phyloP scores from a whole-genome alignment of 2,329 filamentous ascomycete genomes.

The Botryosphaeria dothidea region DNA sequence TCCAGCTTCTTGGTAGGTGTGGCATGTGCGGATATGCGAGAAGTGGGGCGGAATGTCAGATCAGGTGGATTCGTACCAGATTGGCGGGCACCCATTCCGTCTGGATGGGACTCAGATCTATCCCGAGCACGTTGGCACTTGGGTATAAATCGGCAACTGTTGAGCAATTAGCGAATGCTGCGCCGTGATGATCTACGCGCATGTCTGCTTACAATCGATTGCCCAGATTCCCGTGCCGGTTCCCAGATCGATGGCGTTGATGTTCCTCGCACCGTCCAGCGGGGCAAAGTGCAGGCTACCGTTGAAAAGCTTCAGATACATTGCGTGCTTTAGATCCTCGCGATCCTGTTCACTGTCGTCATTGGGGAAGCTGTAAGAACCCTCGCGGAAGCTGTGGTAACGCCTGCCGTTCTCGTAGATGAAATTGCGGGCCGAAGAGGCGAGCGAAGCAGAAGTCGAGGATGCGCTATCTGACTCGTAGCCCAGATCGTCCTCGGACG shows the following conservation, averaged over 20 bases:
- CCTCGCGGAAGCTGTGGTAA: conserved; percentile 59
- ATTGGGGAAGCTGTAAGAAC: conserved; percentile 60
- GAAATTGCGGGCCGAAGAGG: conserved; percentile 51
- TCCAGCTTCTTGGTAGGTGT: not conserved
- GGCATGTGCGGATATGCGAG: not conserved
- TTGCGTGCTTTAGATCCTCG: conserved; percentile 59
- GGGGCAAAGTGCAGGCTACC: conserved; percentile 56
- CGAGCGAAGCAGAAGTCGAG: conserved; percentile 35
- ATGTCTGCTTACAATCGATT: conserved; percentile 43
- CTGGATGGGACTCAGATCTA: conserved; percentile 35
- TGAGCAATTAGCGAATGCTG: not conserved
- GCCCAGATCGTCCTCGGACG: conserved; percentile 22
- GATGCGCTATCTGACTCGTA: conserved; percentile 26
- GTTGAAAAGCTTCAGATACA: conserved; percentile 45
- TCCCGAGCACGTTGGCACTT: conserved; percentile 20
- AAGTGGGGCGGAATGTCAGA: not conserved
- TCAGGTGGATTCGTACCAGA: conserved; percentile 34
- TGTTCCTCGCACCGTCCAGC: conserved; percentile 45
- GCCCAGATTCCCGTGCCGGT: conserved; percentile 63
- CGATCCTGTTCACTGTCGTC: conserved; percentile 62
- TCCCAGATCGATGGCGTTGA: conserved; percentile 58
- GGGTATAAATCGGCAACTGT: conserved; percentile 22
- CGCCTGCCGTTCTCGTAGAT: conserved; percentile 59
- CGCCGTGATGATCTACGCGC: not conserved
- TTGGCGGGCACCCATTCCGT: conserved; percentile 55